A percentile compares a stretch with the other conserved stretches of the same genome.
phyloP scores from a whole-genome alignment of 75 land plant species.

The Gnetum montanum region DNA sequence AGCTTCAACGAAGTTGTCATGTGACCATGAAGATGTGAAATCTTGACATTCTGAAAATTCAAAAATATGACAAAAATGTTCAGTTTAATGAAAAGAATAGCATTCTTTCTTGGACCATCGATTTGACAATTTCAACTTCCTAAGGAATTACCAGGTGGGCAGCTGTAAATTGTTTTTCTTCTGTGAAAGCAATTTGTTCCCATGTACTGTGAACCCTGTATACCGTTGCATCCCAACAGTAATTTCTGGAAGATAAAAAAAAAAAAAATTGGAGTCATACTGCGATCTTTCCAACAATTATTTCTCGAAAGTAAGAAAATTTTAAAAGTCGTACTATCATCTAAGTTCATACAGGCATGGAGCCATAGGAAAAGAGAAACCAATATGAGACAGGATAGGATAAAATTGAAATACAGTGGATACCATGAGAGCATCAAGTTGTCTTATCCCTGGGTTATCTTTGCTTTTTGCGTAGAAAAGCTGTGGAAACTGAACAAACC shows the following conservation, averaged over 20 bases:
- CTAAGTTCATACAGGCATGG: too few relatives aligned
- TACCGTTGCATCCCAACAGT: slow-evolving; percentile 12
- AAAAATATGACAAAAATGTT: not conserved
- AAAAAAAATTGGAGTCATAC: not conserved
- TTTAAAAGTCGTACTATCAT: not conserved
- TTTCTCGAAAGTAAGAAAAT: not conserved
- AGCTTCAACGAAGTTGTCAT: not conserved
- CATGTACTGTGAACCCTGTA: slow-evolving; percentile 20
- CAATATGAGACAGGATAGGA: too few relatives aligned
- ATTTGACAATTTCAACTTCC: not conserved
- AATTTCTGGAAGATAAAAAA: not conserved
- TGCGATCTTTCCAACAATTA: not conserved
- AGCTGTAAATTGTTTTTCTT: slow-evolving; percentile 29
- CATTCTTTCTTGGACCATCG: too few relatives aligned
- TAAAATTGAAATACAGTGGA: too few relatives aligned
- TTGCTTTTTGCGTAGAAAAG: slow-evolving; percentile 5
- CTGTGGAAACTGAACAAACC: slow-evolving; percentile 25
- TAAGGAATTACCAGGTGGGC: slow-evolving; percentile 2
- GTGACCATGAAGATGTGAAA: not conserved
- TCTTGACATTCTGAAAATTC: not conserved
- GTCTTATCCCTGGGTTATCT: slow-evolving; percentile 15
- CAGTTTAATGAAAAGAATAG: not conserved
- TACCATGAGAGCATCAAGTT: too few relatives aligned
- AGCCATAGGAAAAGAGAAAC: not conserved
- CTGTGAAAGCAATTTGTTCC: slow-evolving; percentile 34